These are phyloP conservation scores for Diaporthe australafricana DNA, from an alignment of 2,329 filamentous ascomycete species.

Conservation along the genomic window DNA sequence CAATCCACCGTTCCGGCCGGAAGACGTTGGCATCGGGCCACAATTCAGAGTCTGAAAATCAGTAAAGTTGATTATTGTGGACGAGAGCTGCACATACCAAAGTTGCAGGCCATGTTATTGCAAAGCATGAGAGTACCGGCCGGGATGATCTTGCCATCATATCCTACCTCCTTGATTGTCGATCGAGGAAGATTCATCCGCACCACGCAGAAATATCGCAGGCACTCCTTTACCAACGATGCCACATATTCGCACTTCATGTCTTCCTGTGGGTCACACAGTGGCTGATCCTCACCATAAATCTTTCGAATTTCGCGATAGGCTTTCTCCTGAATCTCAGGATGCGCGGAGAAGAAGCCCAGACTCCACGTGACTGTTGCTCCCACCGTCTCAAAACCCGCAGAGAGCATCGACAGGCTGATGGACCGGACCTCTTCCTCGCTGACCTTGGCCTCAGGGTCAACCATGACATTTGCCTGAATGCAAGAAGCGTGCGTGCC, in stretches of 20 bases:
- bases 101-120: slow-evolving; percentile 9
- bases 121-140: slow-evolving; percentile 58
- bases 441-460: slow-evolving; percentile 49
- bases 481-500: slow-evolving; percentile 4
- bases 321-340: slow-evolving; percentile 72
- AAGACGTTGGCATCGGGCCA: slow-evolving; percentile 2
- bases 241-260: slow-evolving; percentile 72
- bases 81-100: not conserved
- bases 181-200: slow-evolving; percentile 71
- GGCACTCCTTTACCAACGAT: slow-evolving; percentile 71
- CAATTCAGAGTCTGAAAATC: not conserved
- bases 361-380: slow-evolving; percentile 75
- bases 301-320: slow-evolving; percentile 62
- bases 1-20: slow-evolving; percentile 3
- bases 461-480: slow-evolving; percentile 49
- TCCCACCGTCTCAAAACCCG: slow-evolving; percentile 75
- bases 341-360: slow-evolving; percentile 67
- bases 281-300: slow-evolving; percentile 51
- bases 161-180: slow-evolving; percentile 69
- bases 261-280: slow-evolving; percentile 72
- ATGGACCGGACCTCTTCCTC: slow-evolving; percentile 4
- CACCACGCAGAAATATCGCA: slow-evolving; percentile 73
- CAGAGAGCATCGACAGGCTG: slow-evolving; percentile 66
- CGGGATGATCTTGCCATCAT: slow-evolving; percentile 68
- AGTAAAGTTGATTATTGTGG: not conserved